Evolutionary conservation across 164 flowering plant species (phyloP), one percentile per base, ranked within the genome.

Genomic region (Dillenia suffruticosa): DNA sequence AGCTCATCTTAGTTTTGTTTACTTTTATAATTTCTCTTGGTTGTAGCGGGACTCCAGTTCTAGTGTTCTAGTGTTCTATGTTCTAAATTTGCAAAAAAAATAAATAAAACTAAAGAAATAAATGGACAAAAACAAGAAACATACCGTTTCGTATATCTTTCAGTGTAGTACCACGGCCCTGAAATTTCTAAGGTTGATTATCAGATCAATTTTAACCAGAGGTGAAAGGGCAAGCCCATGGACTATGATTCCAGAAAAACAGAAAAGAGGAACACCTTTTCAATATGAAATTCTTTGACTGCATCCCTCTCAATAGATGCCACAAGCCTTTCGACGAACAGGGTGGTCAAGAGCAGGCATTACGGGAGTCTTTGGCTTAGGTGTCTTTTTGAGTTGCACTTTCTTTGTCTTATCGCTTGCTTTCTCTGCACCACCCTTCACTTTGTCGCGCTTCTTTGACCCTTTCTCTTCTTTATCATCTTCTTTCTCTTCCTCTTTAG

Each of bases 81-180:
- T 26, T 26, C 40, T 26, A 2, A 2, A 2, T 26, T 26, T 26
- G 40, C 40, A n/a, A n/a, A 26, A 26, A 26, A 1, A 26, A 26
- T 26, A 26, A 26, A 26, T 26, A 26, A 26, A 26, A 26, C 40
- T 26, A 26, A 2, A 26, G 4, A 64, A 56, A 45, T 2, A 16
- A 44, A 40, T 15, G 12, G 44, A 16, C 2, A 19, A 44, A 50
- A 43, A 11, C 16, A 24, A 62, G 22, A 45, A 17, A 7, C 75
- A 60, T 80, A 85, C 90, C 86, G 72, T 89, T 92, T 8, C 96
- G 98, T 54, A 92, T 92, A 76, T 89, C 96, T 75, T 89, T 89
- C 44, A 92, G 72, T 17, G 92, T 77, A 19, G 89, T 86, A 44
- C 98, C 98, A 54, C 69, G 82, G 15, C 98, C 97, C 97, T 92